Conservation (phyloP, 1,284 basidiomycete genomes). For the Papiliotrema flavescens region DNA sequence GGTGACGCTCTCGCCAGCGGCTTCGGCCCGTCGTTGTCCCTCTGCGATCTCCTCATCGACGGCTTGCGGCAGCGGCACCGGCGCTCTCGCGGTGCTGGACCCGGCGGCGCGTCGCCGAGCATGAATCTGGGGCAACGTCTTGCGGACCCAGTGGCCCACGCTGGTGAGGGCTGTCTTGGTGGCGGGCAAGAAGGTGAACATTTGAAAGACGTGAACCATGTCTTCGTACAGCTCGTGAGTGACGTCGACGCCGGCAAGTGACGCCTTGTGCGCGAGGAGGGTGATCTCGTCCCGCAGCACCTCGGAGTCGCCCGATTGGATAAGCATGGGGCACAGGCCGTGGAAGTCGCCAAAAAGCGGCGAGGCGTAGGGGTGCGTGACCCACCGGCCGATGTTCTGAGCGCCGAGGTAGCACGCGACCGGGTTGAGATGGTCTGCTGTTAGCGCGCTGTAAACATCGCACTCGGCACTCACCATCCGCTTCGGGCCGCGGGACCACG, state of each 20-base stretch:
- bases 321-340: conserved; percentile 82
- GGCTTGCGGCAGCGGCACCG: conserved; percentile 2
- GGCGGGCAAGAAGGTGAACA: conserved; percentile 75
- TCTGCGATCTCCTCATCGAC: conserved; percentile 17
- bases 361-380: conserved; percentile 94
- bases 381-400: conserved; percentile 67
- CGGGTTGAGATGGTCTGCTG: conserved; percentile 90
- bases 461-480: conserved; percentile 51
- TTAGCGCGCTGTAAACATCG: too few relatives aligned
- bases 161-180: conserved; percentile 64
- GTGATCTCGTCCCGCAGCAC: conserved; percentile 89
- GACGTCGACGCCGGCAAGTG: conserved; percentile 78
- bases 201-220: conserved; percentile 86
- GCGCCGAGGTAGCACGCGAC: conserved; percentile 89
- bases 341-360: conserved; percentile 90
- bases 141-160: conserved; percentile 59
- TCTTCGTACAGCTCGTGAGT: conserved; percentile 92
- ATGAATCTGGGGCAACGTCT: conserved; percentile 62
- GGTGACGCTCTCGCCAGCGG: conserved; percentile 12
- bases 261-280: conserved; percentile 91
- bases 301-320: conserved; percentile 92
- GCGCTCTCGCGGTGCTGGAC: conserved; percentile 4
- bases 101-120: conserved; percentile 15
- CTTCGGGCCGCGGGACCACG: conserved; percentile 68
- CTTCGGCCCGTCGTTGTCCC: conserved; percentile 11